Evolutionary conservation across 2,329 filamentous ascomycete species (phyloP).

Genomic region (Neonectria ditissima): DNA sequence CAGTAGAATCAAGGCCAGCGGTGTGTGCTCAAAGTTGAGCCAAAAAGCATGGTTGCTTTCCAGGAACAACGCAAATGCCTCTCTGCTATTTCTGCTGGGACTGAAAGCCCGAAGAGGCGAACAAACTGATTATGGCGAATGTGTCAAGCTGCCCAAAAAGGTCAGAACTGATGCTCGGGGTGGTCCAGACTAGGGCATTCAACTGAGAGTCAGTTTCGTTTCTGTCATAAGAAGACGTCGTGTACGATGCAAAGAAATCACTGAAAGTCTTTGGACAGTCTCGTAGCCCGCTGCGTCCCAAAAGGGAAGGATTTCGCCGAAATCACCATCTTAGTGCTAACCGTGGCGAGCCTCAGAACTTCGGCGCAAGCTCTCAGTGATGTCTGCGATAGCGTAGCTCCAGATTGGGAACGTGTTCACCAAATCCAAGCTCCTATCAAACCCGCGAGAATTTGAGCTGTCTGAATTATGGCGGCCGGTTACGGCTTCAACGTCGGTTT

Average conservation of each 20-base stretch:
- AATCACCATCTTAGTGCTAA: neutral
- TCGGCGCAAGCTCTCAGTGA: neutral
- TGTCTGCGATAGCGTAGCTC: constrained; percentile 4
- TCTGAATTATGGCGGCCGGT: neutral
- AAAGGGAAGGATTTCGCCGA: constrained; percentile 2
- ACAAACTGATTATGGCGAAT: constrained; percentile 14
- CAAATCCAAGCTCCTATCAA: neutral
- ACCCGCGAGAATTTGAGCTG: neutral
- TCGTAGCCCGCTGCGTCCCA: neutral
- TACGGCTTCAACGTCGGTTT: constrained; percentile 46
- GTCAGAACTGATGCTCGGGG: neutral
- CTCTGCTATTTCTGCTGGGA: constrained; percentile 1
- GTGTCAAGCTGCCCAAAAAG: neutral
- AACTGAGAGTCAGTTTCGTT: neutral
- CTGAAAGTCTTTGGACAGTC: neutral
- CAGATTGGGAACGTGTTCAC: constrained; percentile 7
- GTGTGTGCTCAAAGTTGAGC: constrained; percentile 9
- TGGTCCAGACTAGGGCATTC: too few species aligned
- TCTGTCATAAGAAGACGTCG: neutral
- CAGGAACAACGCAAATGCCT: constrained; percentile 6
- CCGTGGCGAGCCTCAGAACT: neutral
- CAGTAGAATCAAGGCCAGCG: neutral
- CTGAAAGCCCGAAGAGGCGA: neutral
- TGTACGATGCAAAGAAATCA: neutral
- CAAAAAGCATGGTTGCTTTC: constrained; percentile 5